Conservation (phyloP, 2,329 filamentous ascomycete species). For the Fusarium devonianum region DNA sequence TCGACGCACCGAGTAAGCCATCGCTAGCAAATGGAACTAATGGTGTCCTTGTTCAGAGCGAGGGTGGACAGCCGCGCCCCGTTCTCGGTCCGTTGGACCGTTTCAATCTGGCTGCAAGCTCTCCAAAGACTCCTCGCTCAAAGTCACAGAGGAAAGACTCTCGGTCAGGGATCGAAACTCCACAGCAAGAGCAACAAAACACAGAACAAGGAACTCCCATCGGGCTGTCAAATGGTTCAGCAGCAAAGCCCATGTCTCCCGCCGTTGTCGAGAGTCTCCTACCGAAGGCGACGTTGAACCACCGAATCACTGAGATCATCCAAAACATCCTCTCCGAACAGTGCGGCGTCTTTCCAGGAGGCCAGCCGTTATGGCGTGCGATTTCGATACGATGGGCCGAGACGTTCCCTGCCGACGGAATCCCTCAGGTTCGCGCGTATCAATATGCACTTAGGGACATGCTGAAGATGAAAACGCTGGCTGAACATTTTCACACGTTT, state of each 20-base stretch:
- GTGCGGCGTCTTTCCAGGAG: constrained; percentile 59
- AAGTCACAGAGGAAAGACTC: constrained; percentile 14
- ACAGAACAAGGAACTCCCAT: neutral
- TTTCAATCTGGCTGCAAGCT: constrained; percentile 12
- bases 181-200: neutral
- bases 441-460: constrained; percentile 51
- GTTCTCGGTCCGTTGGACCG: constrained; percentile 27
- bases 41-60: constrained; percentile 34
- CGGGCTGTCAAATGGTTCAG: neutral
- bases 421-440: constrained; percentile 51
- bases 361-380: constrained; percentile 57
- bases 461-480: constrained; percentile 45
- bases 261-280: constrained; percentile 23
- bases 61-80: constrained; percentile 32
- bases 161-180: neutral
- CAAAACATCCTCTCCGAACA: constrained; percentile 42
- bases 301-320: constrained; percentile 39
- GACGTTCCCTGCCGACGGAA: constrained; percentile 49
- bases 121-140: constrained; percentile 19
- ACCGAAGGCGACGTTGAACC: constrained; percentile 22
- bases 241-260: constrained; percentile 13
- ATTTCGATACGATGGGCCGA: constrained; percentile 55
- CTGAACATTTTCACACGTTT: constrained; percentile 56
- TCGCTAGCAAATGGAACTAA: constrained; percentile 19
- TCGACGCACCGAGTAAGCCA: constrained; percentile 21